Base-by-base conservation (phyloP, 2,329 filamentous ascomycete species). In the Purpureocillium lavendulum region DNA sequence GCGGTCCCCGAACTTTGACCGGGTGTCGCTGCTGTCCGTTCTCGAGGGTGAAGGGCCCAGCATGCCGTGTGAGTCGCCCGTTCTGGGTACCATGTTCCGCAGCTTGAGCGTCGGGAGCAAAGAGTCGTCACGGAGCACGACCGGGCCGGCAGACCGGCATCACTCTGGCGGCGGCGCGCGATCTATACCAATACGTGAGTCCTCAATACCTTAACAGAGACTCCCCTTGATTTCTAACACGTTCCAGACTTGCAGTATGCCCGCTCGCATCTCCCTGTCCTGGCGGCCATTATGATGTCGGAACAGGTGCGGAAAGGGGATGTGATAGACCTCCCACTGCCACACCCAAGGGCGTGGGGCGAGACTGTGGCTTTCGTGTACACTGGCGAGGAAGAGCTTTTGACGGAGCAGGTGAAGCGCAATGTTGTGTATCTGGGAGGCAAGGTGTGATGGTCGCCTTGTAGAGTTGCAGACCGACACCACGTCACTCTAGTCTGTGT, bases 381-480 rank as follows among this genome's bases (percentile, higher is more conserved):
- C 50, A 75, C 69, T 0, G 70, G 70, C 29, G 58, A 66, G 39
- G 65, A 64, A 11, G 59, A 64, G 34, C 44, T 60, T 11, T 41
- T 70, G 36, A 73, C 67, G 1, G 59, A 64, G 10, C 62, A 63
- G 2, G 65, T 75, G 33, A 64, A 52, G 40, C 61, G 70, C 42
- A 79, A 80, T 45, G 72, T 80, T 34, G 38, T 64, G 39, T 71
- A 77, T 47, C 56, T 80, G 4, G 75, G 71, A 4, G 75, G 76
- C 2, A 68, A 60, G 35, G 53, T 66, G 18, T 70, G 29, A 33
- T 6, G 13, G 16, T 15, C 18, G 29, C 12, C 17, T 9, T 18
- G 16, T 28, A 21, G 14, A 13, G 4, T 12, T 16, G 16, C 6
- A 35, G 21, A 24, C 34, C n/a, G 24, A n/a, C 33, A 16, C 12